Percentiles rank a stretch among this genome's conserved stretches.
phyloP scores from a whole-genome alignment of 306 rosid genomes.

The Calophaca sinica region DNA sequence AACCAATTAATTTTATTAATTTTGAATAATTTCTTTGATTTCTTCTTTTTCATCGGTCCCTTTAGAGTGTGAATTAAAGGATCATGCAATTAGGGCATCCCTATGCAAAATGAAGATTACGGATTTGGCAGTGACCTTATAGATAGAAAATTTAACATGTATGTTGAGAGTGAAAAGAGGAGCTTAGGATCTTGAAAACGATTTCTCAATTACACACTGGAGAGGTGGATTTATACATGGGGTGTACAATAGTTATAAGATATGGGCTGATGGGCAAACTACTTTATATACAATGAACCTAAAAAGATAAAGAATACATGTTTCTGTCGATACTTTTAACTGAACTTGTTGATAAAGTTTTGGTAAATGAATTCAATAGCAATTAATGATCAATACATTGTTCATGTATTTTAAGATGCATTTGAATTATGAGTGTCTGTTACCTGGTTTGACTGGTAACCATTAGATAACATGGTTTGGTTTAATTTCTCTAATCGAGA shows the following conservation, averaged over 20 bases:
- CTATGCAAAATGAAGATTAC: background rate
- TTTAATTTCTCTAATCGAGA: no score
- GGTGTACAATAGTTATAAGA: background rate
- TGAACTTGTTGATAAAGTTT: no score
- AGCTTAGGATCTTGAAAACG: background rate
- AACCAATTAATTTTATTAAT: background rate
- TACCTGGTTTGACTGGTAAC: no score
- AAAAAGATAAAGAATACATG: no score
- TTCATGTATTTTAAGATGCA: no score
- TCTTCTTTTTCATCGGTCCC: background rate
- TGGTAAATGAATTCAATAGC: no score
- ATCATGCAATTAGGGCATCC: background rate
- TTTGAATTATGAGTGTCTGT: no score
- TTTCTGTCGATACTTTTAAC: no score
- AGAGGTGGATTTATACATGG: background rate
- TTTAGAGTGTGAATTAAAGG: background rate
- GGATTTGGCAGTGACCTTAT: background rate
- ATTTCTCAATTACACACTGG: no score
- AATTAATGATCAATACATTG: no score
- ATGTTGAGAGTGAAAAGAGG: slow-evolving; percentile 10
- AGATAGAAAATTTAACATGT: background rate
- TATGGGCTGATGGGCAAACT: background rate
- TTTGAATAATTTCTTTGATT: background rate
- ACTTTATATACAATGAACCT: no score
- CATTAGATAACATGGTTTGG: no score